Percentiles rank a stretch among this genome's conserved stretches.
phyloP scores from a whole-genome alignment of 441 rosid species.

The Bruguiera hainesii region DNA sequence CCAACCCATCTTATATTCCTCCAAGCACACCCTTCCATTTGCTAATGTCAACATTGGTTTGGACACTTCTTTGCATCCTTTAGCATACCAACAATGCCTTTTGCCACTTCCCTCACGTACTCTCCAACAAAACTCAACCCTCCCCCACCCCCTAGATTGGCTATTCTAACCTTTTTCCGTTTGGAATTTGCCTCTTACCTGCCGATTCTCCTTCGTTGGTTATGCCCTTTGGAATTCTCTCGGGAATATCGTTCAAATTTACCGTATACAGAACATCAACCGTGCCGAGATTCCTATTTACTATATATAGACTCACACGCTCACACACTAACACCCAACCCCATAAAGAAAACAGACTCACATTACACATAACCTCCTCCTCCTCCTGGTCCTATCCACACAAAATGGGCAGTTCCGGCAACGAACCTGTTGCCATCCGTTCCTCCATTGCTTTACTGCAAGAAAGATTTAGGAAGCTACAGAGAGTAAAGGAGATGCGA shows the following conservation, averaged over 20 bases:
- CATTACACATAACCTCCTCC: too few relatives aligned
- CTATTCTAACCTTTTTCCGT: slow-evolving; percentile 35
- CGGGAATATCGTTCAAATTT: slow-evolving; percentile 22
- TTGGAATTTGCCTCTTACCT: slow-evolving; percentile 48
- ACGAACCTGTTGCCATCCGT: slow-evolving; percentile 37
- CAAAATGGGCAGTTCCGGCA: slow-evolving; percentile 45
- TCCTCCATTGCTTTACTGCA: slow-evolving; percentile 72
- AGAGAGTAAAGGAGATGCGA: slow-evolving; percentile 63
- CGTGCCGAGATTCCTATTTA: too few relatives aligned
- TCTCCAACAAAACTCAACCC: slow-evolving; percentile 16
- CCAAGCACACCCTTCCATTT: slow-evolving; percentile 72
- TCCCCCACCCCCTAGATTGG: slow-evolving; percentile 31
- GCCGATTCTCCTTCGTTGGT: slow-evolving; percentile 35
- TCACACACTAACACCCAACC: too few relatives aligned
- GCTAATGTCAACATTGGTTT: slow-evolving; percentile 55
- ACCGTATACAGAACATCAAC: too few relatives aligned
- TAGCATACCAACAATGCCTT: slow-evolving; percentile 37
- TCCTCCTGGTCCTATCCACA: neutral
- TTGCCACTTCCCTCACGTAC: slow-evolving; percentile 22
- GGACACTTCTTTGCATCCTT: slow-evolving; percentile 41
- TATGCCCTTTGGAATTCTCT: slow-evolving; percentile 32
- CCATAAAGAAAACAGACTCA: too few relatives aligned
- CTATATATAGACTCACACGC: too few relatives aligned
- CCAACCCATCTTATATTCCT: slow-evolving; percentile 41
- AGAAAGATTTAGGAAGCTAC: slow-evolving; percentile 66